Evolutionary conservation across 805 yeast species (phyloP).

Genomic region (Ogataea thermomethanolica): DNA sequence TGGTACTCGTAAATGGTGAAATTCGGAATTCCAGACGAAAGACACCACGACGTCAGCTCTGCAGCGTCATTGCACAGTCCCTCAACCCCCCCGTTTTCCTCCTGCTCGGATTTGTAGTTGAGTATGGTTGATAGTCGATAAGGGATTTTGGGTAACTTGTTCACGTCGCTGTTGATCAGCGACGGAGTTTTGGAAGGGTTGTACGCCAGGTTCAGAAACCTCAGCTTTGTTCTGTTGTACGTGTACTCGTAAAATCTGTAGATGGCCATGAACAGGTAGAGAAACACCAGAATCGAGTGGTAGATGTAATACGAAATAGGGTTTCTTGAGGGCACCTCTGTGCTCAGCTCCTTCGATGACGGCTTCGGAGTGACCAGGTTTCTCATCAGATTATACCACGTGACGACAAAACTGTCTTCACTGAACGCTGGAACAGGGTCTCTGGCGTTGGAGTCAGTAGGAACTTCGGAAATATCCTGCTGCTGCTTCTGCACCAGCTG

Average conservation of each 20-base stretch:
- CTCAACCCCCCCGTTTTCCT: constrained; percentile 84
- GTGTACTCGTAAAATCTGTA: constrained; percentile 50
- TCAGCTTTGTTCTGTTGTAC: constrained; percentile 51
- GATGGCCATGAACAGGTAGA: constrained; percentile 56
- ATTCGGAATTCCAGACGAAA: constrained; percentile 78
- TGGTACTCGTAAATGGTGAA: constrained; percentile 76
- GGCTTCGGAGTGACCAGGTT: constrained; percentile 19
- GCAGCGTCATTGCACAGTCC: constrained; percentile 75
- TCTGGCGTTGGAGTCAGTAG: constrained; percentile 5
- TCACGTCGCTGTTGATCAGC: constrained; percentile 79
- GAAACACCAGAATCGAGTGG: constrained; percentile 46
- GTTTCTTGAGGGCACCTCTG: constrained; percentile 1
- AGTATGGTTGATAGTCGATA: constrained; percentile 72
- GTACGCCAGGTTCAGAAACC: constrained; percentile 59
- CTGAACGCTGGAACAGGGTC: constrained; percentile 20
- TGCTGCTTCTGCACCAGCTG: constrained; percentile 13
- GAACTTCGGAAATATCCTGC: constrained; percentile 7
- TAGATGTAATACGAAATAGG: constrained; percentile 34
- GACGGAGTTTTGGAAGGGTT: constrained; percentile 77
- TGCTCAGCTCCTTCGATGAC: constrained; percentile 7
- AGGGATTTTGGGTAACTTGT: constrained; percentile 72
- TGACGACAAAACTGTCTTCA: constrained; percentile 16
- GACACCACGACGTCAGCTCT: constrained; percentile 80
- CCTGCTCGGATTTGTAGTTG: constrained; percentile 67
- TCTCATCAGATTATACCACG: constrained; percentile 20